These are phyloP conservation scores for Sphenostylis stenocarpa DNA, from an alignment of 306 rosid genomes.

Conservation along the genomic window DNA sequence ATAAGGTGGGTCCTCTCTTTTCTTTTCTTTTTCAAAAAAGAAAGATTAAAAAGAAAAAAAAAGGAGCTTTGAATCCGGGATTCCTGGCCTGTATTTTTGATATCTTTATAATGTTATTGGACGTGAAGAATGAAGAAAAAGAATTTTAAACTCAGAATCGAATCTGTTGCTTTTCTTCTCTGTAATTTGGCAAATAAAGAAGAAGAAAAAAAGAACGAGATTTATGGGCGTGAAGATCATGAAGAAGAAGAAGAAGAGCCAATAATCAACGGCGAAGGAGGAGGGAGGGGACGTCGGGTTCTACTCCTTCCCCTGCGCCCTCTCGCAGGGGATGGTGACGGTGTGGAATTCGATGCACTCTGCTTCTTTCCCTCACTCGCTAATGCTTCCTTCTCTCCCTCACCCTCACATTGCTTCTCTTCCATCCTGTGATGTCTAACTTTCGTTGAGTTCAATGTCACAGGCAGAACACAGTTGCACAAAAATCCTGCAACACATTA, in stretches of 20 bases:
- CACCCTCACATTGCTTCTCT: constrained; percentile 67
- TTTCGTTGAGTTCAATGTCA: constrained; percentile 66
- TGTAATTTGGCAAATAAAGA: constrained; percentile 7
- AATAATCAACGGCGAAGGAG: constrained; percentile 68
- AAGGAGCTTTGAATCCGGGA: constrained; percentile 26
- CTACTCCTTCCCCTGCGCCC: constrained; percentile 81
- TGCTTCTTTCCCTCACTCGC: constrained; percentile 41
- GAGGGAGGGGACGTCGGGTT: constrained; percentile 72
- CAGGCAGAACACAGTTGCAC: constrained; percentile 93
- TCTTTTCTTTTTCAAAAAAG: not conserved
- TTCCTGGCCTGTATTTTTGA: constrained; percentile 22
- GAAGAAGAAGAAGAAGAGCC: constrained; percentile 54
- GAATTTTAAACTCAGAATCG: constrained; percentile 27
- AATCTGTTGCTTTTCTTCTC: constrained; percentile 17
- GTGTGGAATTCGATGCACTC: constrained; percentile 45
- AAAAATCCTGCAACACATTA: constrained; percentile 61
- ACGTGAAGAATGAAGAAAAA: constrained; percentile 41
- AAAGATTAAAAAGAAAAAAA: not conserved
- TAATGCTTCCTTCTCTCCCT: constrained; percentile 61
- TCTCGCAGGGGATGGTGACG: constrained; percentile 54
- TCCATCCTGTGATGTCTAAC: constrained; percentile 72
- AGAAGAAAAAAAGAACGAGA: not conserved
- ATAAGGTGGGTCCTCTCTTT: not conserved
- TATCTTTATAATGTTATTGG: constrained; percentile 11
- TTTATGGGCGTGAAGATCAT: constrained; percentile 47